Evolutionary conservation across 2,329 filamentous ascomycete genomes (phyloP).

Genomic region (Tolypocladium cylindrosporum): DNA sequence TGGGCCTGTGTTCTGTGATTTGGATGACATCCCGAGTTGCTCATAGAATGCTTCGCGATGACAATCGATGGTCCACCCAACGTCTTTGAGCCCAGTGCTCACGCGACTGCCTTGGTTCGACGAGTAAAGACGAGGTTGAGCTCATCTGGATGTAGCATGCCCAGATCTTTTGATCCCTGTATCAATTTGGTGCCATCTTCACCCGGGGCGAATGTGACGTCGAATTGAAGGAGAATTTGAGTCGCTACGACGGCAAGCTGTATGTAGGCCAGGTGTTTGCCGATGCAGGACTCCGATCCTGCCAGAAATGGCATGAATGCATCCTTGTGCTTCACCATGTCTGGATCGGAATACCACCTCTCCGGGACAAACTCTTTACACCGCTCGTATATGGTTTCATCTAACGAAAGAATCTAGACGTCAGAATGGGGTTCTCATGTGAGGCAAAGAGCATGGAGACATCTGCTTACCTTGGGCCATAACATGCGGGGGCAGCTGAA

Average conservation of each 20-base stretch:
- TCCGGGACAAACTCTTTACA: background rate
- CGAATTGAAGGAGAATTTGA: background rate
- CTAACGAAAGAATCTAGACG: background rate
- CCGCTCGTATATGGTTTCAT: background rate
- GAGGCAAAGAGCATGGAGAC: background rate
- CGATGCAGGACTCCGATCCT: slow-evolving; percentile 1
- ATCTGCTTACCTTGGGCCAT: slow-evolving; percentile 5
- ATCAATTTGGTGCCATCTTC: background rate
- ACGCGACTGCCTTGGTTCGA: background rate
- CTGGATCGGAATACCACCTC: background rate
- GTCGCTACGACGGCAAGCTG: background rate
- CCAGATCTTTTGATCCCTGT: background rate
- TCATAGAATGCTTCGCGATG: no score
- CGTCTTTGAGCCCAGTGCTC: background rate
- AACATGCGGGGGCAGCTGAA: slow-evolving; percentile 16
- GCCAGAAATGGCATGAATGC: slow-evolving; percentile 1
- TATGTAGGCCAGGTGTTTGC: background rate
- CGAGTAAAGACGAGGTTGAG: background rate
- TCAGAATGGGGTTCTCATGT: background rate
- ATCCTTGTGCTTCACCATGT: slow-evolving; percentile 1
- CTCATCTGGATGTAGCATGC: background rate
- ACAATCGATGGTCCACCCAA: no score
- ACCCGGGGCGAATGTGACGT: background rate
- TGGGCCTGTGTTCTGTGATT: no score
- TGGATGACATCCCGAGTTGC: no score